Evolutionary conservation across 805 yeast genomes (phyloP).

Genomic region (Pichia californica): DNA sequence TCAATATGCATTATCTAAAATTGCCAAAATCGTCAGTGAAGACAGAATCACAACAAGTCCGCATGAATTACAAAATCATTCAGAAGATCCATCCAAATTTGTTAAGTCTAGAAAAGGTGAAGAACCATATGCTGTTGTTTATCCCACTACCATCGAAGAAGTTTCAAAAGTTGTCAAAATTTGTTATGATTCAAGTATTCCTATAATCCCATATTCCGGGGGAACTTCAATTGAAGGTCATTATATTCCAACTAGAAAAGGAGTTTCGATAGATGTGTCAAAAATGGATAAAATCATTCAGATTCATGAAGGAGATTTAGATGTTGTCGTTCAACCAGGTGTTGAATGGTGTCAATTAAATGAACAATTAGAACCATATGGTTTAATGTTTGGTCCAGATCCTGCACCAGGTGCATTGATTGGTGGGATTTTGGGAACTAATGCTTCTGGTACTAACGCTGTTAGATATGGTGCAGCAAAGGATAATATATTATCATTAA

Average conservation of each 20-base stretch:
- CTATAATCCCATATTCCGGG: constrained; percentile 70
- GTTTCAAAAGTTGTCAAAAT: constrained; percentile 58
- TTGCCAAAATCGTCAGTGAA: constrained; percentile 46
- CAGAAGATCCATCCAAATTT: constrained; percentile 29
- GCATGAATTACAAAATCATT: constrained; percentile 26
- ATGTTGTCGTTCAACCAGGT: constrained; percentile 73
- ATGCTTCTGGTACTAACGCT: constrained; percentile 78
- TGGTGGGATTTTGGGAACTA: constrained; percentile 71
- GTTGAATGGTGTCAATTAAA: constrained; percentile 70
- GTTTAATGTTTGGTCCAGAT: constrained; percentile 66
- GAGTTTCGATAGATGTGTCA: constrained; percentile 55
- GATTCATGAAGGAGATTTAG: constrained; percentile 59
- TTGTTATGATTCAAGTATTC: constrained; percentile 56
- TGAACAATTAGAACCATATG: constrained; percentile 42
- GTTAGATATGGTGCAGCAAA: constrained; percentile 73
- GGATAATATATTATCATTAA: constrained; percentile 60
- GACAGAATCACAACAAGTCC: constrained; percentile 40
- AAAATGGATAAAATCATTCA: constrained; percentile 52
- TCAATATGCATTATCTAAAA: constrained; percentile 43
- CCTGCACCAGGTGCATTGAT: constrained; percentile 75
- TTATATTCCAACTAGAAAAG: constrained; percentile 60
- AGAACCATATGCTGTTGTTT: constrained; percentile 42
- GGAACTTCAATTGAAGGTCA: constrained; percentile 80
- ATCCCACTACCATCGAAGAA: constrained; percentile 58
- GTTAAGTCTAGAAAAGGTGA: constrained; percentile 26